Evolutionary conservation across 148 eudicot species (phyloP).

Genomic region (Fallopia convolvulus): DNA sequence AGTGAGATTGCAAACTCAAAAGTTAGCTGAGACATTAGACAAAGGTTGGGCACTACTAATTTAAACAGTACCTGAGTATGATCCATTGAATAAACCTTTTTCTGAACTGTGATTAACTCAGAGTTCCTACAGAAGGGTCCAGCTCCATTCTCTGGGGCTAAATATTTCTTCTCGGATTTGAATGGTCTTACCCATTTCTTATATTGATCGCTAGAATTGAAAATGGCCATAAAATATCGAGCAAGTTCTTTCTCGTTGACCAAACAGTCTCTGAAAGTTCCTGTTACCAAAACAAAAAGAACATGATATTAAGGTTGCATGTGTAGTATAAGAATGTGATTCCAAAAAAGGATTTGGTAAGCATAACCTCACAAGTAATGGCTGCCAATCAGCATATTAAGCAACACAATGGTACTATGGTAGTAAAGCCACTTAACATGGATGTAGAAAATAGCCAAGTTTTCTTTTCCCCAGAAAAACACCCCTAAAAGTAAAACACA

Average conservation of each 20-base stretch:
- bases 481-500: background rate
- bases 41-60: background rate
- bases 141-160: constrained; percentile 12
- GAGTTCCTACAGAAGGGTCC: constrained; percentile 7
- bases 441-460: background rate
- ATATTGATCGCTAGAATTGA: constrained; percentile 43
- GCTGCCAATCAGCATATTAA: background rate
- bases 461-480: background rate
- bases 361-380: background rate
- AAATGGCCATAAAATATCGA: constrained; percentile 42
- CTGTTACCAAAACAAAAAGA: constrained; percentile 24
- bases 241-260: constrained; percentile 50
- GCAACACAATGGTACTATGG: background rate
- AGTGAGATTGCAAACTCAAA: background rate
- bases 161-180: background rate
- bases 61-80: constrained; percentile 61
- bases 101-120: constrained; percentile 16
- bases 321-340: background rate
- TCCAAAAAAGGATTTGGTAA: background rate
- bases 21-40: background rate
- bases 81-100: constrained; percentile 30
- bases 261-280: constrained; percentile 47
- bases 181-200: constrained; percentile 46
- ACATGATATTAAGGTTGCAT: background rate
- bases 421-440: background rate